Evolutionary conservation across 2,329 filamentous ascomycete species (phyloP), one percentile per base, ranked within the genome.

Genomic region (Monosporascus sp.): DNA sequence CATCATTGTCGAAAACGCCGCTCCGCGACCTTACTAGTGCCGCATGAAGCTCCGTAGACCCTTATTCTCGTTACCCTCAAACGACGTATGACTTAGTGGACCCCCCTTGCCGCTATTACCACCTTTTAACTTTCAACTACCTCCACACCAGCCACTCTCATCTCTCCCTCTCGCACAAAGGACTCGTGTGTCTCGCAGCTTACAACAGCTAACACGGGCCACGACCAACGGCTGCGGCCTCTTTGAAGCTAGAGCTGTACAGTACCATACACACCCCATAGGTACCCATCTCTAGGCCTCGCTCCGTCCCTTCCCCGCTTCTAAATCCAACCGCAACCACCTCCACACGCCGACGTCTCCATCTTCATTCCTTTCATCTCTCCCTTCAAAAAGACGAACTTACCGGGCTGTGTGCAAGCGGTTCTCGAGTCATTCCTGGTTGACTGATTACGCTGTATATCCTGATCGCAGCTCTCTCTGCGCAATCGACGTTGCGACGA

Each of bases 401-500:
- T 14, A 14, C 14, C 31, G 9, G 31, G 11, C 11, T 34, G 31
- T 34, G 31, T 34, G 31, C 31, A 34, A 34, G 31, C 31, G 31
- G 31, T 34, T 11, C 31, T 34, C 31, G 9, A 34, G 31, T 34
- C 31, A 34, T 34, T 5, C 31, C 31, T 34, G 31, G 9, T 34
- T 34, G 31, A 31, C 26, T 24, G 43, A 46, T 31, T 11, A 22
- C 43, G 36, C 51, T 48, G 45, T 49, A 47, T 38, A 43, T 50
- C 44, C 48, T 27, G 49, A 34, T 34, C 46, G 31, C 46, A 54
- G 36, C 49, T 26, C 38, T 43, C 27, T 36, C 27, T 41, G 48
- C 54, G 50, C 50, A 53, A 45, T 51, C 49, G 36, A 45, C 51
- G 54, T 54, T 60, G 62, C 59, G 60, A 65, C 54, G 54, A 58